Conservation (phyloP, 352 stramenopile species). For the Phytopythium montanum region DNA sequence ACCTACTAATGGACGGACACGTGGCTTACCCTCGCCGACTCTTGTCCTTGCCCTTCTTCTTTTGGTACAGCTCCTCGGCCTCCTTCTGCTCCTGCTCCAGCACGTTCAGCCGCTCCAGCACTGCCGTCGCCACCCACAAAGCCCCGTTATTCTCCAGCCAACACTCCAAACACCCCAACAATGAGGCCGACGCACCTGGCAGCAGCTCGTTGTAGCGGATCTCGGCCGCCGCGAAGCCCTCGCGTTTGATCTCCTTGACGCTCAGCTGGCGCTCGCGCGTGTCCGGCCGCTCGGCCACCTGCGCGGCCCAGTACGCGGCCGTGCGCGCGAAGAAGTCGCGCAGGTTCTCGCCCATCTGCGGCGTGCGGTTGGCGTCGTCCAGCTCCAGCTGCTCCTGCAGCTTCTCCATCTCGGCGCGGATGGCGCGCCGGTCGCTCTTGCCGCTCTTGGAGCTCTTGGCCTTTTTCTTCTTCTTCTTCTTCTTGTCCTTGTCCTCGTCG, state of each 20-base stretch:
- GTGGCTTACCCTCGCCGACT: slow-evolving; percentile 39
- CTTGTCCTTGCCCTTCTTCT: slow-evolving; percentile 81
- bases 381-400: slow-evolving; percentile 76
- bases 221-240: slow-evolving; percentile 72
- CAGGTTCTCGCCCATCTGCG: slow-evolving; percentile 80
- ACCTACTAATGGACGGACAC: not conserved
- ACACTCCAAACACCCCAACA: slow-evolving; percentile 1
- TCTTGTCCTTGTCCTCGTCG: slow-evolving; percentile 23
- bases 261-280: slow-evolving; percentile 68
- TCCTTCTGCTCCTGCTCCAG: slow-evolving; percentile 78
- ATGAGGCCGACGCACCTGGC: slow-evolving; percentile 35
- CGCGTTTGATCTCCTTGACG: slow-evolving; percentile 86
- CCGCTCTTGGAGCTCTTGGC: slow-evolving; percentile 48
- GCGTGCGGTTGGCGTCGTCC: slow-evolving; percentile 63
- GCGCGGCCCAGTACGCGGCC: slow-evolving; percentile 56
- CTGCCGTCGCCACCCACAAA: slow-evolving; percentile 18
- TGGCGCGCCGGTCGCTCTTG: slow-evolving; percentile 55
- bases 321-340: slow-evolving; percentile 88
- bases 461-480: slow-evolving; percentile 66
- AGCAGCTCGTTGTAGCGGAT: slow-evolving; percentile 78
- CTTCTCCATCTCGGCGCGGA: slow-evolving; percentile 82
- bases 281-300: slow-evolving; percentile 54
- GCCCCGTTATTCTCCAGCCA: slow-evolving; percentile 8
- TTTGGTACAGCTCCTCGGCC: slow-evolving; percentile 67
- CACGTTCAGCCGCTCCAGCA: slow-evolving; percentile 76